A percentile compares a stretch with the other conserved stretches of the same genome.
These are phyloP conservation scores for Cercospora zeae-maydis DNA, from an alignment of 2,329 filamentous ascomycete genomes.

Conservation along the genomic window DNA sequence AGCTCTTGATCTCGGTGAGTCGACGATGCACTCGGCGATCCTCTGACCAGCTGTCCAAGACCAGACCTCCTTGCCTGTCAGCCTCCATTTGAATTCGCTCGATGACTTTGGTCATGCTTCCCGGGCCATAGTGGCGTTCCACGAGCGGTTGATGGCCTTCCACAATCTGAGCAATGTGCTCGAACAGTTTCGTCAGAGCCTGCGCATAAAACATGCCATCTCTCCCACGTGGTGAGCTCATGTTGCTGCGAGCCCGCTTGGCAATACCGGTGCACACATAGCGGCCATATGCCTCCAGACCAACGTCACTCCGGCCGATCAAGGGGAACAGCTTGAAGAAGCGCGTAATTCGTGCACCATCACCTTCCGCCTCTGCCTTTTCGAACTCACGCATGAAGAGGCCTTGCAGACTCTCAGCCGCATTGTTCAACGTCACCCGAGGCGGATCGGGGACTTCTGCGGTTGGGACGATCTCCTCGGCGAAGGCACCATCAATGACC, in stretches of 20 bases:
- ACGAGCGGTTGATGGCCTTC: constrained; percentile 88
- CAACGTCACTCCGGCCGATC: constrained; percentile 83
- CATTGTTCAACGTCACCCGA: constrained; percentile 77
- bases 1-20: constrained; percentile 93
- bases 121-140: constrained; percentile 85
- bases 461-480: constrained; percentile 87
- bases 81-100: constrained; percentile 90
- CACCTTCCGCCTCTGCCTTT: constrained; percentile 79
- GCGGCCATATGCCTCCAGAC: constrained; percentile 87
- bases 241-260: constrained; percentile 71
- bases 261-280: constrained; percentile 97
- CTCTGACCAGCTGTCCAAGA: constrained; percentile 92
- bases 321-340: constrained; percentile 98
- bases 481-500: constrained; percentile 80
- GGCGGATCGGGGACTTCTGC: constrained; percentile 93
- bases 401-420: constrained; percentile 82
- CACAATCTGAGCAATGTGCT: constrained; percentile 95
- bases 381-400: constrained; percentile 94
- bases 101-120: constrained; percentile 93
- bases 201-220: constrained; percentile 91
- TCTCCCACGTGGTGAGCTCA: constrained; percentile 63
- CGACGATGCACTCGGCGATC: constrained; percentile 80
- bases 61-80: constrained; percentile 91
- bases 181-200: constrained; percentile 85
- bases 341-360: constrained; percentile 82